A percentile compares a stretch with the other conserved stretches of the same genome.
Conservation (phyloP, 495 filamentous ascomycete genomes). For the Penicillium soppii region DNA sequence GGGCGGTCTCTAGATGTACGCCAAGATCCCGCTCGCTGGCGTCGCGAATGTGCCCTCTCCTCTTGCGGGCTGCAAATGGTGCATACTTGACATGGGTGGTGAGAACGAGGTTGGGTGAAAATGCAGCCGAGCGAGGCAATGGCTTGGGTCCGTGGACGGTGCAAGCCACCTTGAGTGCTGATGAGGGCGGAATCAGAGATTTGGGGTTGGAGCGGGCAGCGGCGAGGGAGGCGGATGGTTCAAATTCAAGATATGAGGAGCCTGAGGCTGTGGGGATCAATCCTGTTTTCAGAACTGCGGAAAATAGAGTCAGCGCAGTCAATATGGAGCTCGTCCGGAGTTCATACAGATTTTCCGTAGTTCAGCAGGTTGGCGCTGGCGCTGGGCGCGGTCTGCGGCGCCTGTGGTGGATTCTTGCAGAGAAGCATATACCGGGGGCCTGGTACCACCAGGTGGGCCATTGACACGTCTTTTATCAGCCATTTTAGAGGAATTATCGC, state of each 20-base stretch:
- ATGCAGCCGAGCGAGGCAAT: slow-evolving; percentile 82
- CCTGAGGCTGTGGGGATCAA: slow-evolving; percentile 91
- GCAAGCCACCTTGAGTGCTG: slow-evolving; percentile 82
- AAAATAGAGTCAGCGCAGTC: slow-evolving; percentile 11
- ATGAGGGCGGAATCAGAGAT: slow-evolving; percentile 49
- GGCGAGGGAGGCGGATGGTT: slow-evolving; percentile 52
- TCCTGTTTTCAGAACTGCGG: slow-evolving; percentile 81
- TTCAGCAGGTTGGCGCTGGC: slow-evolving; percentile 59
- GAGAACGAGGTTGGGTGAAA: slow-evolving; percentile 85
- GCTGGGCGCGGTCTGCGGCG: slow-evolving; percentile 42
- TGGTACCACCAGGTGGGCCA: slow-evolving; percentile 75
- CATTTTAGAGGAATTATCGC: slow-evolving; percentile 48
- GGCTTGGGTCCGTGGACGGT: slow-evolving; percentile 92
- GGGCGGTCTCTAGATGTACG: slow-evolving; percentile 85
- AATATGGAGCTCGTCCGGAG: background rate
- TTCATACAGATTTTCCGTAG: slow-evolving; percentile 81
- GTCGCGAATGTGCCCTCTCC: slow-evolving; percentile 86
- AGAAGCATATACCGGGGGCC: slow-evolving; percentile 67
- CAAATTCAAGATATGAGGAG: slow-evolving; percentile 90
- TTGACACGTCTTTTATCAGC: slow-evolving; percentile 89
- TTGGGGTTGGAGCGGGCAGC: slow-evolving; percentile 46
- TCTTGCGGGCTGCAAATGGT: slow-evolving; percentile 80
- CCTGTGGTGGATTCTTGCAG: slow-evolving; percentile 35
- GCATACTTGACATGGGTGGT: slow-evolving; percentile 94
- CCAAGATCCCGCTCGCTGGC: slow-evolving; percentile 83